Conservation (phyloP, 2,329 filamentous ascomycete genomes). For the Hypoxylon sp. region DNA sequence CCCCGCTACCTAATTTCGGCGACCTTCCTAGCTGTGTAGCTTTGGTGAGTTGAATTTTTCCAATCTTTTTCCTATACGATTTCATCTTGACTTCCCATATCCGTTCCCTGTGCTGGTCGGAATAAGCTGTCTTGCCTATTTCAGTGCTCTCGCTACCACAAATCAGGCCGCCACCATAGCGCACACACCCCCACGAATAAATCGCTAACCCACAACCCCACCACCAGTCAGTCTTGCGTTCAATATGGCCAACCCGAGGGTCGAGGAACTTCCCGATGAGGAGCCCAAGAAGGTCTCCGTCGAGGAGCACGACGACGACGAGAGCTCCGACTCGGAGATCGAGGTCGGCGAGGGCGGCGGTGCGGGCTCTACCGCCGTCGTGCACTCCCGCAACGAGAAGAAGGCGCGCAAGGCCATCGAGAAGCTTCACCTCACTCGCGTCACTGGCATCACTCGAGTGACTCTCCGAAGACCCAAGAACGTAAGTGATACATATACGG, state of each 20-base stretch:
- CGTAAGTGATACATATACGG: conserved; percentile 72
- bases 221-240: conserved; percentile 41
- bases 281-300: conserved; percentile 85
- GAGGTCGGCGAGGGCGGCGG: conserved; percentile 79
- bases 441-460: conserved; percentile 97
- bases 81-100: background rate
- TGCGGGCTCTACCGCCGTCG: conserved; percentile 87
- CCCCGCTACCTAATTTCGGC: conserved; percentile 40
- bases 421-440: conserved; percentile 96
- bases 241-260: conserved; percentile 93
- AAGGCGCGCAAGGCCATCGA: conserved; percentile 99
- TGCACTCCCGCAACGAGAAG: conserved; percentile 99
- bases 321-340: conserved; percentile 81
- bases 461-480: conserved; percentile 99
- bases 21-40: conserved; percentile 26
- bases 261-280: conserved; percentile 97
- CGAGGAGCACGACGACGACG: conserved; percentile 78
- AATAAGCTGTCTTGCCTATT: conserved; percentile 1
- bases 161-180: conserved; percentile 25
- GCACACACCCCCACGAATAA: conserved; percentile 7
- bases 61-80: background rate
- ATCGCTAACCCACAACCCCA: conserved; percentile 30
- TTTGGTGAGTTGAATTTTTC: conserved; percentile 28
- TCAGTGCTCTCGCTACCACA: conserved; percentile 3
- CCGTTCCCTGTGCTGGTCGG: conserved; percentile 1